phyloP scores from a whole-genome alignment of 495 filamentous ascomycete species.

The Penicillium bialowiezense region DNA sequence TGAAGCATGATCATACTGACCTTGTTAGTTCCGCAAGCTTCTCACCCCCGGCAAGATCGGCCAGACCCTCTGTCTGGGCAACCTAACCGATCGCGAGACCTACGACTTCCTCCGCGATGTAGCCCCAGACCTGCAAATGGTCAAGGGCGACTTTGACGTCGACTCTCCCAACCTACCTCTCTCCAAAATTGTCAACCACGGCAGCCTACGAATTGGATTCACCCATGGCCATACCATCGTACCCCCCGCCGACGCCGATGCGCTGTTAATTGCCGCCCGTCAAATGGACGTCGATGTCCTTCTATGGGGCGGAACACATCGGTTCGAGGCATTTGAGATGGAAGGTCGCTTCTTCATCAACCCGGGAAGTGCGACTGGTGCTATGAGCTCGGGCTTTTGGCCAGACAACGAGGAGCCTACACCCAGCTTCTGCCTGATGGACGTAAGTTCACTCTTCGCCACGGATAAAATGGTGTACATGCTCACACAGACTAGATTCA shows the following conservation, averaged over 20 bases:
- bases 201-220: constrained; percentile 89
- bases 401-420: constrained; percentile 75
- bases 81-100: constrained; percentile 90
- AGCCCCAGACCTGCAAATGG: constrained; percentile 91
- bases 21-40: constrained; percentile 88
- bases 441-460: constrained; percentile 60
- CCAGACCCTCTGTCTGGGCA: constrained; percentile 95
- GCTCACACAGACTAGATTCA: constrained; percentile 64
- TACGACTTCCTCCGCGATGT: constrained; percentile 92
- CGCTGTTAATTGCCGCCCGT: constrained; percentile 86
- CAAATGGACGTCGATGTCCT: constrained; percentile 97
- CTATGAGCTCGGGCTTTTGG: constrained; percentile 70
- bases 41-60: constrained; percentile 96
- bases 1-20: background rate
- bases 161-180: constrained; percentile 88
- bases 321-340: constrained; percentile 97
- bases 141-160: constrained; percentile 90
- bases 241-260: constrained; percentile 84
- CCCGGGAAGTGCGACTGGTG: constrained; percentile 90
- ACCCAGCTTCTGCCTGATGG: constrained; percentile 98
- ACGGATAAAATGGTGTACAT: background rate
- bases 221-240: constrained; percentile 96
- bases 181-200: constrained; percentile 92
- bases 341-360: constrained; percentile 99
- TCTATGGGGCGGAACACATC: constrained; percentile 95